Evolutionary conservation across 2,329 filamentous ascomycete species (phyloP), one percentile per base, ranked within the genome.

Genomic region (Dichotomopilus funicola): DNA sequence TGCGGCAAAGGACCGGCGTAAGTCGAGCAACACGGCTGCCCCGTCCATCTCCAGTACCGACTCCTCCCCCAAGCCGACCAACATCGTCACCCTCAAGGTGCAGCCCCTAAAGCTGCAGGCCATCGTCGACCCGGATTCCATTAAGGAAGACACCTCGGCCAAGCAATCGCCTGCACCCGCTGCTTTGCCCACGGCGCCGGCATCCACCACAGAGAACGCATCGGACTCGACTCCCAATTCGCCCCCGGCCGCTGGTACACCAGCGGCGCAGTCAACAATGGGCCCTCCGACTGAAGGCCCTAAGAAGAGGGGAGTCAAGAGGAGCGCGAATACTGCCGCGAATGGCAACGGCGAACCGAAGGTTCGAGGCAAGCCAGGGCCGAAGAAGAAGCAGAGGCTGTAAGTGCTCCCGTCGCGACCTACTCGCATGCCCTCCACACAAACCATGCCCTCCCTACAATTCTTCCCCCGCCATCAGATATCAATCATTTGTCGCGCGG

Each of bases 361-460:
- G 71, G 78, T 85, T 53, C 78, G 89, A 68, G 88, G 88, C 68
- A 95, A 95, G 75, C 92, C 94, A 6, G 92, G 92, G 6, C 92
- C 92, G 0, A 97, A 96, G 82, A 96, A 96, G 83, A 96, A 95
- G 76, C 86, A 88, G 62, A 86, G 88, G 78, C 74, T 96, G 92
- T 96, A 87, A 75, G 91, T 87, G 35, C 43, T 43, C 19, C 6
- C 38, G 33, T 34, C 33, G 13, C n/a, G 35, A 27, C n/a, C 19
- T 27, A 3, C 19, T 27, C 10, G 36, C 34, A 19, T 51, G 46
- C 40, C 57, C 42, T 53, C 51, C n/a, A n/a, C n/a, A n/a, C n/a
- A n/a, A n/a, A n/a, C n/a, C n/a, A n/a, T n/a, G n/a, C n/a, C n/a
- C 2, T 12, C 41, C 53, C 45, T 41, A 38, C 35, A 45, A 27